phyloP scores from a whole-genome alignment of 1,284 basidiomycete species.

The Schizopora paradoxa region DNA sequence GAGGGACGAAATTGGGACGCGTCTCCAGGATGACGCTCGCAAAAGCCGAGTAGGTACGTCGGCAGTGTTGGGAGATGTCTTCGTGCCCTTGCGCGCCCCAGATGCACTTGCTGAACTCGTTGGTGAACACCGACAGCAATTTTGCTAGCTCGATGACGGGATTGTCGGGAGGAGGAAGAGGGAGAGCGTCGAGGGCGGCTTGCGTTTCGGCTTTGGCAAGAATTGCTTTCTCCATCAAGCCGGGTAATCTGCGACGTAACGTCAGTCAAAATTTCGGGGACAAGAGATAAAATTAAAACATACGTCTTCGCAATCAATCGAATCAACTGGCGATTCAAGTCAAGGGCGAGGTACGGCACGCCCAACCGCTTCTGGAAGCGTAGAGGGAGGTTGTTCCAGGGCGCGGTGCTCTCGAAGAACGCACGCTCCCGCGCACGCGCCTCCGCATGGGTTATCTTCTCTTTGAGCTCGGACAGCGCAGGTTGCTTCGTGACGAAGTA shows the following conservation, averaged over 20 bases:
- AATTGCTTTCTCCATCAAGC: conserved; percentile 22
- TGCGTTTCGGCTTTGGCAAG: conserved; percentile 19
- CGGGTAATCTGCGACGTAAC: conserved; percentile 24
- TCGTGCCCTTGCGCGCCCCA: neutral
- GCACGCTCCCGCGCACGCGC: conserved; percentile 26
- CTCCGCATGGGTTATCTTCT: conserved; percentile 22
- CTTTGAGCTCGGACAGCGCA: conserved; percentile 27
- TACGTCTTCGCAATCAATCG: conserved; percentile 30
- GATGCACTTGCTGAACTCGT: neutral
- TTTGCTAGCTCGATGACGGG: conserved; percentile 4
- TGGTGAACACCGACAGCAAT: neutral
- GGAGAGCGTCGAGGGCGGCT: conserved; percentile 21
- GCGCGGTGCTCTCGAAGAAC: conserved; percentile 29
- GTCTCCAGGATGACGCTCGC: no score
- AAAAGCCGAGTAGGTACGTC: neutral
- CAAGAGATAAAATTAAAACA: conserved; percentile 6
- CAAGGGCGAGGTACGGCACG: conserved; percentile 26
- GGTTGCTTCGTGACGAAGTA: conserved; percentile 35
- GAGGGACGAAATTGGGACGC: no score
- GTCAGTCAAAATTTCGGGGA: neutral
- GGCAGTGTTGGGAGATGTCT: neutral
- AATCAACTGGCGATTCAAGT: conserved; percentile 29
- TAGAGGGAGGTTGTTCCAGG: conserved; percentile 25
- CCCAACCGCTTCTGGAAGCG: conserved; percentile 27
- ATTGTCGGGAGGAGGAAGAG: conserved; percentile 22